Conservation (phyloP, 768 basidiomycete genomes). For the Gyrodon lividus region DNA sequence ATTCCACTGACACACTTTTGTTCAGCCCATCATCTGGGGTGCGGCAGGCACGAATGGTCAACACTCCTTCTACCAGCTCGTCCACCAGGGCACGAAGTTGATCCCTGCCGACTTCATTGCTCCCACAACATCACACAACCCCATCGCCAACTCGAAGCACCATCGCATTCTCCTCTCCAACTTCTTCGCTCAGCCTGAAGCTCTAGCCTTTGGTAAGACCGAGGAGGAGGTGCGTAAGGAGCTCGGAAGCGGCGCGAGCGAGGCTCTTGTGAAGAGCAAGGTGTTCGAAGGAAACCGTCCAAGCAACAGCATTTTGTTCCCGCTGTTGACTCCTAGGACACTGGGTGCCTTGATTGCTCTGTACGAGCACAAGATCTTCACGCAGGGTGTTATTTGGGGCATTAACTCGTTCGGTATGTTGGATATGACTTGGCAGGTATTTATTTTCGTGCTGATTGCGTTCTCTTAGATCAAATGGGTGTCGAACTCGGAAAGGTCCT, state of each 20-base stretch:
- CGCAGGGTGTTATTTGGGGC: slow-evolving; percentile 96
- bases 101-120: slow-evolving; percentile 93
- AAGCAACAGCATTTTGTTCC: slow-evolving; percentile 96
- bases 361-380: slow-evolving; percentile 99
- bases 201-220: slow-evolving; percentile 95
- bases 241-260: slow-evolving; percentile 67
- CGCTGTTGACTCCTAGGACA: slow-evolving; percentile 82
- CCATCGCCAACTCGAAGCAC: slow-evolving; percentile 82
- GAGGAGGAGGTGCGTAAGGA: slow-evolving; percentile 82
- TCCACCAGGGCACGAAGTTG: slow-evolving; percentile 92
- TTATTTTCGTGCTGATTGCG: neutral
- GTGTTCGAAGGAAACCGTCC: slow-evolving; percentile 98
- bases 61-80: slow-evolving; percentile 98
- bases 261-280: slow-evolving; percentile 91
- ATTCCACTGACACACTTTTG: neutral
- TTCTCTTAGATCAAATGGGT: slow-evolving; percentile 89
- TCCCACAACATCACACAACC: slow-evolving; percentile 87
- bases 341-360: slow-evolving; percentile 87
- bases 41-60: slow-evolving; percentile 98
- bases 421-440: neutral
- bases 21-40: slow-evolving; percentile 97
- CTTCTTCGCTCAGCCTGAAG: slow-evolving; percentile 98
- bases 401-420: slow-evolving; percentile 93
- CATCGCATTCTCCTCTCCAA: slow-evolving; percentile 97
- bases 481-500: slow-evolving; percentile 97